Evolutionary conservation across 192 early-diverging fungal species (phyloP), one percentile per base, ranked within the genome.

Genomic region (Mortierella alpina): DNA sequence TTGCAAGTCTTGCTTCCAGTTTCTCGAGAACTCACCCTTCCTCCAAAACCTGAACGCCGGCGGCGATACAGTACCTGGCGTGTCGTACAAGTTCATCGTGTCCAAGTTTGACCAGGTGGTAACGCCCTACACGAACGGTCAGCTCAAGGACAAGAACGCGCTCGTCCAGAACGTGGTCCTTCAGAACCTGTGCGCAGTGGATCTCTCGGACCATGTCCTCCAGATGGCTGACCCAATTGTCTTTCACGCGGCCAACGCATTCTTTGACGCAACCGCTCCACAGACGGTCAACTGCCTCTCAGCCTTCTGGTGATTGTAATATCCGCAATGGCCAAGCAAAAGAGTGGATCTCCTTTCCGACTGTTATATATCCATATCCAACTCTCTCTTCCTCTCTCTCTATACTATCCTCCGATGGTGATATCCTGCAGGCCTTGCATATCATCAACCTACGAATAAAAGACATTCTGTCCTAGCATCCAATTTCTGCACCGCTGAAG

Each of bases 51-150:
- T 82, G 14, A 75, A 82, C 63, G 72, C 40, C 0, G 80, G 72
- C 31, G 80, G 80, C 5, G 78, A 82, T 49, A 82, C 78, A 10
- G 78, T 82, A 8, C 78, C 78, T 23, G 78, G 78, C 14, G 71
- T 73, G 10, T 13, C 54, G 39, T 82, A 73, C 78, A 82, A 60
- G 56, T 74, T 70, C 39, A 69, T 82, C 23, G 72, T 47, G 6
- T 66, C 67, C 62, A 42, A 63, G 57, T 63, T 31, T 49, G 80
- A 82, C 42, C 48, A 75, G 17, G 63, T 75, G 10, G 80, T 82
- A 14, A 82, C 80, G 18, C 80, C 80, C 9, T 82, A 74, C 51
- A 74, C 72, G 62, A 74, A 61, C 17, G 72, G 66, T 6, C 17
- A 47, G 17, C 70, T 80, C 45, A 44, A 48, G 13, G 70, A 72